Conservation (phyloP, 495 filamentous ascomycete genomes). For the Pyrenula massariospora region DNA sequence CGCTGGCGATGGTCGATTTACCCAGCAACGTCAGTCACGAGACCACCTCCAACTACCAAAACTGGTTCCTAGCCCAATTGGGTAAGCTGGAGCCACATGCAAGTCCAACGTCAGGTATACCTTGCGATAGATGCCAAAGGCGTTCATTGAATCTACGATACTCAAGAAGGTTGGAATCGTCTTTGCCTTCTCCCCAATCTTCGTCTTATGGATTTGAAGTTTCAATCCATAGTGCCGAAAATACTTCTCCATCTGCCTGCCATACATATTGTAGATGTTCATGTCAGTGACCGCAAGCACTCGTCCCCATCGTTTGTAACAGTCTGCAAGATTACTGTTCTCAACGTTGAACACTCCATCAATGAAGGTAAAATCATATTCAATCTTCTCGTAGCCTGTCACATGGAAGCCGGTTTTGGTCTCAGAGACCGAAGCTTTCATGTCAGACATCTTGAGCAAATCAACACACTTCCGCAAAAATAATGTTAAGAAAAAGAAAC, state of each 20-base stretch:
- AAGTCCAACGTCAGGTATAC: slow-evolving; percentile 10
- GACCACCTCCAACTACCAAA: slow-evolving; percentile 51
- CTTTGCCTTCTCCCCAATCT: slow-evolving; percentile 55
- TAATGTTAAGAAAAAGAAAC: neutral
- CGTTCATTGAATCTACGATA: slow-evolving; percentile 52
- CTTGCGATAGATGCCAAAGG: slow-evolving; percentile 53
- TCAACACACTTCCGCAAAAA: neutral
- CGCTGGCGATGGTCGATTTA: slow-evolving; percentile 22
- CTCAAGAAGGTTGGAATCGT: slow-evolving; percentile 45
- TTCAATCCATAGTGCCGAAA: slow-evolving; percentile 40
- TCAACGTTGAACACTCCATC: slow-evolving; percentile 45
- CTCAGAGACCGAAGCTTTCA: slow-evolving; percentile 43
- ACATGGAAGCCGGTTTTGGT: slow-evolving; percentile 47
- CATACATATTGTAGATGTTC: slow-evolving; percentile 49
- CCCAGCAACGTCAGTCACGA: slow-evolving; percentile 56
- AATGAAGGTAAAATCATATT: slow-evolving; percentile 55
- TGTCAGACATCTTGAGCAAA: slow-evolving; percentile 41
- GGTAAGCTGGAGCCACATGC: slow-evolving; percentile 2
- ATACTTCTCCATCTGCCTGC: slow-evolving; percentile 43
- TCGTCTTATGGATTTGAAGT: slow-evolving; percentile 49
- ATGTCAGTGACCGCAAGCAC: slow-evolving; percentile 48
- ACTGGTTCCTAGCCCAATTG: slow-evolving; percentile 39
- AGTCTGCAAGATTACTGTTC: slow-evolving; percentile 40
- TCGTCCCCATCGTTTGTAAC: slow-evolving; percentile 45
- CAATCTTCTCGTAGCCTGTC: slow-evolving; percentile 53